Base-by-base conservation (phyloP, 1,284 basidiomycete species). In the Rhodofomes roseus region DNA sequence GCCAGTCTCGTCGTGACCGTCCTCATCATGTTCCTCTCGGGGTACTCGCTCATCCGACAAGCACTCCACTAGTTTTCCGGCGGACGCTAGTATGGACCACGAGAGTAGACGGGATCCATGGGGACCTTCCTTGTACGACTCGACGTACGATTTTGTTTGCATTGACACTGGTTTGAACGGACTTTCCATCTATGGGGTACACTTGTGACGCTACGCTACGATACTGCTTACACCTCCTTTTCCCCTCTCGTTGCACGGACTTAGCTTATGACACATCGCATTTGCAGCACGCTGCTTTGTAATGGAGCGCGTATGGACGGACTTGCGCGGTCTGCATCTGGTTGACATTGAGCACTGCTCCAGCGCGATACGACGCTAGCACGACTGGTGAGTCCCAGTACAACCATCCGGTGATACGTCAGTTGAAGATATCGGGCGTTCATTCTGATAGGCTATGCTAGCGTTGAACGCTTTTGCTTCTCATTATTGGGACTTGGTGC, bases 1-100 rank as follows among this genome's bases (percentile, higher is more conserved):
- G 73, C 90, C 59, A 85, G 84, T 51, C 68, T 93, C 53, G 54
- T 90, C 43, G 81, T 86, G 22, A 90, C 90, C 1, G 70, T 92
- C 52, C 68, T 93, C 59, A 77, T 93, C 65, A 83, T 92, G 71
- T 75, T 93, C 68, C 73, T 93, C 48, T 89, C 90, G 18, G 90
- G 90, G 5, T 85, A 86, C 71, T 78, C 82, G 5, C 70, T 92
- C 51, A 72, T 92, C 18, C 80, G 89, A 55, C 69, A 70, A 57
- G 65, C 66, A 4, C 29, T 63, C 37, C 69, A 63, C 39, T 66
- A 69, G 50, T 16, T 9, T 14, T 18, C 31, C 5, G 14, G n/a
- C 2, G 9, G 20, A 20, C 11, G 31, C 31, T 34, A 11, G 31
- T 34, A 34, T 34, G 23, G 25, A 23, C 22, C 12, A 16, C 25